Evolutionary conservation across 2,329 filamentous ascomycete species (phyloP).

Genomic region (Lachnellula suecica): DNA sequence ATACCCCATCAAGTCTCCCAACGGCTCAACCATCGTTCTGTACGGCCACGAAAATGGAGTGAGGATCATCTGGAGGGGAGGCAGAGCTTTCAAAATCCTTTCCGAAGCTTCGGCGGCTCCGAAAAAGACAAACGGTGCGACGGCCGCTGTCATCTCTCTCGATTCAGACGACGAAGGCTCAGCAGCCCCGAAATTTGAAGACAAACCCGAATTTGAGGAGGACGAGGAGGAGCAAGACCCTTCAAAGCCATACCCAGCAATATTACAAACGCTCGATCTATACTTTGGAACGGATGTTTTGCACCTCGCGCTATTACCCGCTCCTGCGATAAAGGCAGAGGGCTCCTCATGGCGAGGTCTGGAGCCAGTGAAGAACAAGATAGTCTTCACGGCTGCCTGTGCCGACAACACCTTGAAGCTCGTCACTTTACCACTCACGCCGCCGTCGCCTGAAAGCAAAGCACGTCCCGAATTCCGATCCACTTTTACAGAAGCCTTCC

Average conservation of each 20-base stretch:
- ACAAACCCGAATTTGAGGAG: slow-evolving; percentile 60
- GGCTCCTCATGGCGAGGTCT: slow-evolving; percentile 45
- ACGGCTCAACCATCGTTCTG: slow-evolving; percentile 62
- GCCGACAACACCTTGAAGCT: slow-evolving; percentile 56
- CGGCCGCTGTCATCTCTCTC: slow-evolving; percentile 60
- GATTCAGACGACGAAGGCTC: slow-evolving; percentile 60
- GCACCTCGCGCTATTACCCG: slow-evolving; percentile 55
- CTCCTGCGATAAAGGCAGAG: slow-evolving; percentile 48
- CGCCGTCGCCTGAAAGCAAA: slow-evolving; percentile 61
- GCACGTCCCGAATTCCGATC: slow-evolving; percentile 50
- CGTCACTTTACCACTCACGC: slow-evolving; percentile 59
- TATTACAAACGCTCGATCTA: slow-evolving; percentile 62
- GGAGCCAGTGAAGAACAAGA: slow-evolving; percentile 51
- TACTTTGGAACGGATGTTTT: slow-evolving; percentile 54
- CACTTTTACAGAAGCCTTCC: slow-evolving; percentile 51
- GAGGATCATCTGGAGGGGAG: slow-evolving; percentile 62
- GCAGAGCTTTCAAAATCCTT: slow-evolving; percentile 54
- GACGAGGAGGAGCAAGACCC: slow-evolving; percentile 39
- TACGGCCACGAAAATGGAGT: slow-evolving; percentile 65
- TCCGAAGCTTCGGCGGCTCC: slow-evolving; percentile 31
- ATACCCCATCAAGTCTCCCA: slow-evolving; percentile 61
- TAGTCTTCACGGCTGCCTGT: slow-evolving; percentile 62
- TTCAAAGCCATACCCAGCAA: slow-evolving; percentile 47
- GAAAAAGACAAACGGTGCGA: slow-evolving; percentile 52
- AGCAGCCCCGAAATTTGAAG: slow-evolving; percentile 40